Conservation (phyloP, 768 basidiomycete genomes). For the Crepidotus variabilis region DNA sequence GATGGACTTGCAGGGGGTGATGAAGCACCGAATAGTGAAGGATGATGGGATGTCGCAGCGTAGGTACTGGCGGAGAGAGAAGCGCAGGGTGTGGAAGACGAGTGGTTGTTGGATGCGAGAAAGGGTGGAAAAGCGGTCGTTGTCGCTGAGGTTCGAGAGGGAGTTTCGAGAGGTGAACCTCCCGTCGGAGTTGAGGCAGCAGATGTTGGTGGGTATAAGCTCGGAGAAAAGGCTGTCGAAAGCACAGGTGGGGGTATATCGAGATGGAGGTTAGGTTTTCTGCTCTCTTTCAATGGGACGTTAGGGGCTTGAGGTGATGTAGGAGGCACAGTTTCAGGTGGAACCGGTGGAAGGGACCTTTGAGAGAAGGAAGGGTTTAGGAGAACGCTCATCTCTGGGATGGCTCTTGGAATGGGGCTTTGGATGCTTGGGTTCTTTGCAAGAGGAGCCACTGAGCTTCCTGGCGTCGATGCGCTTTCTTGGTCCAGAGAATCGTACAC, state of each 20-base stretch:
- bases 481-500: background rate
- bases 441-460: background rate
- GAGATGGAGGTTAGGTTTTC: background rate
- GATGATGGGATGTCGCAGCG: background rate
- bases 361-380: conserved; percentile 20
- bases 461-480: background rate
- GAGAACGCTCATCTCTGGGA: conserved; percentile 15
- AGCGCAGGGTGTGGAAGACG: background rate
- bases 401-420: conserved; percentile 17
- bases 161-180: background rate
- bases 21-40: conserved; percentile 1
- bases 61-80: conserved; percentile 2
- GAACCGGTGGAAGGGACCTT: conserved; percentile 29
- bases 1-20: conserved; percentile 45
- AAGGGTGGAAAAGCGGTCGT: background rate
- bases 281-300: background rate
- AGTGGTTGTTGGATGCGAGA: background rate
- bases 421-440: conserved; percentile 9
- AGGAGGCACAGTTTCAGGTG: conserved; percentile 10
- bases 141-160: background rate
- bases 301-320: background rate
- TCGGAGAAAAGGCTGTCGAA: conserved; percentile 17
- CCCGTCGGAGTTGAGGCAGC: conserved; percentile 12
- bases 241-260: conserved; percentile 2
- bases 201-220: conserved; percentile 20